Evolutionary conservation across 495 filamentous ascomycete species (phyloP), one percentile per base, ranked within the genome.

Genomic region (Trypethelium eluteriae): DNA sequence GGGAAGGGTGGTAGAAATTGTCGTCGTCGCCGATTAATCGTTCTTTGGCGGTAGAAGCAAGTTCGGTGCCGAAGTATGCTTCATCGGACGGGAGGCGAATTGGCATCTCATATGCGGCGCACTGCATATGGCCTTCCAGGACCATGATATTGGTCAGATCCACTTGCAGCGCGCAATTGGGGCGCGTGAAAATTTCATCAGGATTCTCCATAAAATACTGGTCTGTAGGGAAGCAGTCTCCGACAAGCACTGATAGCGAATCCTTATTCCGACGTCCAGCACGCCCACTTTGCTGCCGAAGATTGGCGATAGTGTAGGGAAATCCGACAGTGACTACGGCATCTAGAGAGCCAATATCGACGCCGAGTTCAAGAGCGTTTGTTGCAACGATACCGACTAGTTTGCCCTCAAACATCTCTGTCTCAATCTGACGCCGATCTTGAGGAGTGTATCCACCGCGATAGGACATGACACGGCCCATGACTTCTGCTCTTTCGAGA

Each of bases 141-240:
- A 96, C 89, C 1, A 97, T 85, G 78, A 95, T 85, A 73, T 98
- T 97, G 50, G 86, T 78, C n/a, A 98, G 78, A 72, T 97, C 94
- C 2, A 97, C 87, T 72, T 93, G 90, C 9, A 98, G 80, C 74
- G 89, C 90, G 73, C 86, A 89, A 72, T 96, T 96, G 0, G 93
- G 92, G 67, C 89, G 89, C 0, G 88, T 93, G 76, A 98, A 98
- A n/a, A 98, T 90, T 75, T 98, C 93, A 66, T 93, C 86, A 2
- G 94, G 94, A 70, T 97, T 96, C 63, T 89, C 83, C 94, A 98
- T 98, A 76, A 94, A 98, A 74, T 92, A 88, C 72, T 98, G 95
- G 74, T 98, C 94, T 0, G 91, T 91, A 18, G 94, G 88, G 69
- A 93, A 96, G 64, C 86, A 85, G 76, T 96, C 92, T n/a, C 94